Evolutionary conservation across 2,329 filamentous ascomycete genomes (phyloP).

Genomic region (Scytalidium sp.): DNA sequence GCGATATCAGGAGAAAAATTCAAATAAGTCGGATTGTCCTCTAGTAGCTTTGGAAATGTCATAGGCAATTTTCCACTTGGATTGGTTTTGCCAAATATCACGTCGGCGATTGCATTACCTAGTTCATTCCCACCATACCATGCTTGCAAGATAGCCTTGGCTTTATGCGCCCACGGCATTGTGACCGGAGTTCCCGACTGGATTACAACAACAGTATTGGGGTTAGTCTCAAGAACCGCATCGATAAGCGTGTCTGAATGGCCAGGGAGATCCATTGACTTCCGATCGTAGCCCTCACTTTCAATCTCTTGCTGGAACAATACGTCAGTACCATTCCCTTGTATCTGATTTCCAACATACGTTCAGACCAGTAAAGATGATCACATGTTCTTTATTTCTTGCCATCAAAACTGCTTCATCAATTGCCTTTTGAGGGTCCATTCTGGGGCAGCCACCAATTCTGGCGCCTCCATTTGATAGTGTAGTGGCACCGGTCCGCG

Average conservation of each 20-base stretch:
- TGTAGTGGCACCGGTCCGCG: background rate
- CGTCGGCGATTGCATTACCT: conserved; percentile 60
- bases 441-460: conserved; percentile 54
- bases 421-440: conserved; percentile 55
- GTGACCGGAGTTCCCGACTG: conserved; percentile 71
- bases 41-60: conserved; percentile 51
- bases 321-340: conserved; percentile 65
- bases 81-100: conserved; percentile 56
- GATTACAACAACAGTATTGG: conserved; percentile 66
- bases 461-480: conserved; percentile 53
- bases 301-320: conserved; percentile 76
- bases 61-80: conserved; percentile 52
- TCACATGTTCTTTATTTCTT: background rate
- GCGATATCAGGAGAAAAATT: conserved; percentile 53
- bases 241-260: conserved; percentile 66
- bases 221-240: conserved; percentile 61
- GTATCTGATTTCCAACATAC: conserved; percentile 28
- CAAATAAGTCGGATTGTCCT: conserved; percentile 59
- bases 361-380: background rate
- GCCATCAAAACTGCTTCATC: conserved; percentile 63
- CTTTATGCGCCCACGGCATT: conserved; percentile 53
- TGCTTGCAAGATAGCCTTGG: conserved; percentile 25
- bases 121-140: conserved; percentile 62
- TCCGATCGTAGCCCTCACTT: conserved; percentile 72
- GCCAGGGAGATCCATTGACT: conserved; percentile 72